Base-by-base conservation (phyloP, 805 yeast species). In the Yamadazyma takamatsuzukensis region DNA sequence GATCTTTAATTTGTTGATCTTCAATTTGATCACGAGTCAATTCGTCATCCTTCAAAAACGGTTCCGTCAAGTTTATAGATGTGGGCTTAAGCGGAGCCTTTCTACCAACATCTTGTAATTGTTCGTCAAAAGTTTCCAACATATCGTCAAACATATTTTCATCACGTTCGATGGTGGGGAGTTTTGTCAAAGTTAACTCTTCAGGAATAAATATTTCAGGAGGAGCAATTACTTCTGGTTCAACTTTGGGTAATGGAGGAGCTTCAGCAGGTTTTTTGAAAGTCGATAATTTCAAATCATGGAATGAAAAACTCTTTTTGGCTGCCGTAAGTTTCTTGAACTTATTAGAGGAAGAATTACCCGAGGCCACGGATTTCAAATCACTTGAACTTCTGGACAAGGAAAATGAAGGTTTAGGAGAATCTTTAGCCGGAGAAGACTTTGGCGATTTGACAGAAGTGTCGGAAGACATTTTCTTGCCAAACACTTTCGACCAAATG, bases 41-140 rank as follows among this genome's bases (percentile, higher is more conserved):
- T 35, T 66, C 72, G 33, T 65, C 72, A 44, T 66, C 72, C 32
- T 49, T 55, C 29, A 65, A 51, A 37, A 66, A 62, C 21, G 53
- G 52, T 21, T 49, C 56, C 18, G 33, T 40, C 1, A 43, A 29
- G 1, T 35, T 32, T 21, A 40, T 29, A 7, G 37, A 27, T 13
- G 30, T 33, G 9, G 37, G 34, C 25, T 36, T 36, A 7, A 33
- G 14, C 2, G 27, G 36, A 7, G 30, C 34, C 25, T 32, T 40
- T 21, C 39, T 21, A 11, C 46, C 44, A 8, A 37, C 49, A 16
- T 28, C 33, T 6, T 43, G 44, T 15, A 55, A 42, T 25, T 45
- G 46, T 15, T 47, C 56, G 35, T 56, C 58, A 33, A 59, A 53
- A 8, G 48, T 46, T 8, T 19, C 24, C 42, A 59, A 40, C 36